phyloP scores from a whole-genome alignment of 306 rosid genomes.

The Sicyos baderoa region DNA sequence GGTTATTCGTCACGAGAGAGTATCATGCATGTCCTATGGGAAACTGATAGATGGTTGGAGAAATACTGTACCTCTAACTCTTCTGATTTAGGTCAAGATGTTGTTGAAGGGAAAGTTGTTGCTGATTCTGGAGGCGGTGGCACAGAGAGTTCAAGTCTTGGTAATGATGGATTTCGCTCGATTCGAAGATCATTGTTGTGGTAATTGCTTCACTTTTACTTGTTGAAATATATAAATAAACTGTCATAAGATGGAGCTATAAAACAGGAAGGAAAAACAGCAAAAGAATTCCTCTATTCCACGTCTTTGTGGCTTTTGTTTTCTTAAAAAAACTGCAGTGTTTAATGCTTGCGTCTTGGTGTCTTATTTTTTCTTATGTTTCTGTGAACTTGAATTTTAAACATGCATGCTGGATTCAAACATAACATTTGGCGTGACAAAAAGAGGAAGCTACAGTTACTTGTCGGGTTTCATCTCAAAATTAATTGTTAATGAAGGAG shows the following conservation, averaged over 20 bases:
- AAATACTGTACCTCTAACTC: conserved; percentile 50
- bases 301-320: background rate
- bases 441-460: background rate
- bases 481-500: too few species aligned
- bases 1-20: conserved; percentile 87
- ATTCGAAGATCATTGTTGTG: conserved; percentile 66
- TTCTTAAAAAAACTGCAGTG: background rate
- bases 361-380: background rate
- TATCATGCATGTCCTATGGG: conserved; percentile 99
- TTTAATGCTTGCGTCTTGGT: background rate
- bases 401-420: background rate
- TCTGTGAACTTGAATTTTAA: background rate
- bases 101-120: conserved; percentile 46
- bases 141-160: conserved; percentile 43
- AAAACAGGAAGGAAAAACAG: background rate
- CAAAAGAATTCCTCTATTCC: background rate
- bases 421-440: too few species aligned
- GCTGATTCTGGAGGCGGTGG: conserved; percentile 62
- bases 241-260: background rate
- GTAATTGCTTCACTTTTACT: conserved; percentile 40
- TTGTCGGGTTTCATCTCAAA: too few species aligned
- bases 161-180: conserved; percentile 36
- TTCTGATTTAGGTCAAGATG: conserved; percentile 33
- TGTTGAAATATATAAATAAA: background rate
- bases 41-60: conserved; percentile 94